Evolutionary conservation across 352 stramenopile genomes (phyloP).

Genomic region (Phytophthora uliginosa): DNA sequence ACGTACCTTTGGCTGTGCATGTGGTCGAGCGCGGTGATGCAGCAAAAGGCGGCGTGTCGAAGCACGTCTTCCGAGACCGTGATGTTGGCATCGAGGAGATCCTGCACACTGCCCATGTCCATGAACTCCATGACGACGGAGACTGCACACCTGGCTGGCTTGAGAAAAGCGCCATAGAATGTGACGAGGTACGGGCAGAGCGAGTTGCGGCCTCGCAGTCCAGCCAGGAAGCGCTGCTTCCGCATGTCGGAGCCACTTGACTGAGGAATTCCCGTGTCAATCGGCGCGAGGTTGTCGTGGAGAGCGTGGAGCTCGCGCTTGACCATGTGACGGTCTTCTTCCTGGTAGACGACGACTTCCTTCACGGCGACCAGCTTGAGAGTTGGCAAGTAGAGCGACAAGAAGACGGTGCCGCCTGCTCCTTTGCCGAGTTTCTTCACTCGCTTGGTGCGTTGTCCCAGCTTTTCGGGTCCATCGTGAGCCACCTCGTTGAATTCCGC

Average conservation of each 20-base stretch:
- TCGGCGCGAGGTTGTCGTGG: conserved; percentile 82
- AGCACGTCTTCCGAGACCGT: conserved; percentile 70
- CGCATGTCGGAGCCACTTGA: conserved; percentile 2
- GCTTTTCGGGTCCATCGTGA: conserved; percentile 71
- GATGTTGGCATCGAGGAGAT: conserved; percentile 61
- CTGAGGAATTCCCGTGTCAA: conserved; percentile 36
- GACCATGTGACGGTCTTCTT: conserved; percentile 85
- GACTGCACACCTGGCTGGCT: conserved; percentile 74
- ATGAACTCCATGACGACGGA: conserved; percentile 95
- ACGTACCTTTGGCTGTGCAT: conserved; percentile 82
- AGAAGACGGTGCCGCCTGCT: conserved; percentile 84
- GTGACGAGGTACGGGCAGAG: conserved; percentile 86
- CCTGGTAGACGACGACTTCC: conserved; percentile 85
- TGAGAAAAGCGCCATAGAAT: conserved; percentile 92
- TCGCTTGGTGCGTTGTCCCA: conserved; percentile 71
- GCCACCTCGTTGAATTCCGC: conserved; percentile 81
- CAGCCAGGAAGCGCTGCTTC: conserved; percentile 28
- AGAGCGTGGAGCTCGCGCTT: conserved; percentile 90
- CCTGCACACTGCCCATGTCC: conserved; percentile 91
- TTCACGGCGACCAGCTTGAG: conserved; percentile 91
- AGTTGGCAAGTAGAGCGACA: conserved; percentile 85
- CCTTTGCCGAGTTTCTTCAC: conserved; percentile 85
- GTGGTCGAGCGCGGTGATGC: conserved; percentile 83
- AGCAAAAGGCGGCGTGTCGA: conserved; percentile 85
- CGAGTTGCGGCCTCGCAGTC: not conserved